A percentile compares a stretch with the other conserved stretches of the same genome.
Conservation (phyloP, 208 protist species). For the Plasmodiophora brassicae region DNA sequence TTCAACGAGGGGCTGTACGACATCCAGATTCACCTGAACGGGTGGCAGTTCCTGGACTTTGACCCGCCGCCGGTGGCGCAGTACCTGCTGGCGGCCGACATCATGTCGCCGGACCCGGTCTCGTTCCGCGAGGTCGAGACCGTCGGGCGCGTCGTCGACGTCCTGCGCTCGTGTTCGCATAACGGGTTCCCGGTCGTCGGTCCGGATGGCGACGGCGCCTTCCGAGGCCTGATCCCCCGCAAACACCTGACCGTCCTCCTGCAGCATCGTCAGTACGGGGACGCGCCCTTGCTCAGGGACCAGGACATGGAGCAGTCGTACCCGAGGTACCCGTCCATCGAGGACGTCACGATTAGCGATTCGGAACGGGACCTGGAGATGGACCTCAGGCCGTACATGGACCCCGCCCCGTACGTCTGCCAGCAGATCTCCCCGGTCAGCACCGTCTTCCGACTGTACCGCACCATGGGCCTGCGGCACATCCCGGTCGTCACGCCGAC, state of each 20-base stretch:
- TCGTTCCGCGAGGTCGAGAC: background rate
- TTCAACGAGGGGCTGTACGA: slow-evolving; percentile 42
- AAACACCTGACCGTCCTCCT: background rate
- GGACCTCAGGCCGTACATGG: slow-evolving; percentile 38
- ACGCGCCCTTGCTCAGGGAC: background rate
- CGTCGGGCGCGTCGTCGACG: background rate
- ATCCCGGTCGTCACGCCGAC: background rate
- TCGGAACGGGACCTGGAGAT: background rate
- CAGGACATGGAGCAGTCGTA: background rate
- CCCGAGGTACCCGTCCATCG: background rate
- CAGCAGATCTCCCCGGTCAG: background rate
- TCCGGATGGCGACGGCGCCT: too few relatives aligned
- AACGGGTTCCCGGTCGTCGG: background rate
- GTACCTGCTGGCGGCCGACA: background rate
- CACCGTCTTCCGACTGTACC: slow-evolving; percentile 31
- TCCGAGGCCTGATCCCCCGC: background rate
- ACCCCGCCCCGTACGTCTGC: slow-evolving; percentile 14
- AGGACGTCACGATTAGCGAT: background rate
- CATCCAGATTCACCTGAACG: background rate
- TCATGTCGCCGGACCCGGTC: background rate
- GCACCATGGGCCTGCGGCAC: slow-evolving; percentile 31
- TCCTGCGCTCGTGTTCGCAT: background rate
- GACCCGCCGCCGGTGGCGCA: background rate
- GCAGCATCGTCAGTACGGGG: background rate
- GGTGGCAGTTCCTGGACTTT: background rate